Evolutionary conservation across 345 rosid genomes (phyloP).

Genomic region (Hibiscus syriacus): DNA sequence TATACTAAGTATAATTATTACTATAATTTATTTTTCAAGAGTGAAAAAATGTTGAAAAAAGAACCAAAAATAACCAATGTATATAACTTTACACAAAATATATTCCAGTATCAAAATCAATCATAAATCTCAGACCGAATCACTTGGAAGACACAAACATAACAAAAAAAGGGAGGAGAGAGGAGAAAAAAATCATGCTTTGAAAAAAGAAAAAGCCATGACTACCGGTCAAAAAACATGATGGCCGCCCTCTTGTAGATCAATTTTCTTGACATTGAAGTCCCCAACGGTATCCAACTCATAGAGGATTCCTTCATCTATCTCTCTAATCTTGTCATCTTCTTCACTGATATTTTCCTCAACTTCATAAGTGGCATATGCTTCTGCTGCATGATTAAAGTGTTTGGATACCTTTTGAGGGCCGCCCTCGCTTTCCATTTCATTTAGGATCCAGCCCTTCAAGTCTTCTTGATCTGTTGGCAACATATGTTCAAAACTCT

Average conservation of each 20-base stretch:
- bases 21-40: too few species aligned
- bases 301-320: conserved; percentile 66
- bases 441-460: conserved; percentile 26
- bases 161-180: too few species aligned
- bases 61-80: conserved; percentile 15
- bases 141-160: not conserved
- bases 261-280: conserved; percentile 52
- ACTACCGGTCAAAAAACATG: too few species aligned
- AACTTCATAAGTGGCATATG: conserved; percentile 24
- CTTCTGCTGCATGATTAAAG: conserved; percentile 25
- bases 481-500: conserved; percentile 38
- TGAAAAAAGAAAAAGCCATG: too few species aligned
- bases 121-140: not conserved
- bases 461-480: conserved; percentile 26
- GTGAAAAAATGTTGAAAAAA: too few species aligned
- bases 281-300: conserved; percentile 77
- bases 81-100: too few species aligned
- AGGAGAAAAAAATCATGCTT: too few species aligned
- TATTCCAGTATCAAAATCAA: conserved; percentile 16
- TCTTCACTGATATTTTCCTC: conserved; percentile 36
- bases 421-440: conserved; percentile 21
- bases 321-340: conserved; percentile 57
- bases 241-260: conserved; percentile 20
- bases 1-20: too few species aligned
- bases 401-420: conserved; percentile 9